Conservation (phyloP, 192 early-diverging fungal species). For the Phlyctochytrium bullatum region DNA sequence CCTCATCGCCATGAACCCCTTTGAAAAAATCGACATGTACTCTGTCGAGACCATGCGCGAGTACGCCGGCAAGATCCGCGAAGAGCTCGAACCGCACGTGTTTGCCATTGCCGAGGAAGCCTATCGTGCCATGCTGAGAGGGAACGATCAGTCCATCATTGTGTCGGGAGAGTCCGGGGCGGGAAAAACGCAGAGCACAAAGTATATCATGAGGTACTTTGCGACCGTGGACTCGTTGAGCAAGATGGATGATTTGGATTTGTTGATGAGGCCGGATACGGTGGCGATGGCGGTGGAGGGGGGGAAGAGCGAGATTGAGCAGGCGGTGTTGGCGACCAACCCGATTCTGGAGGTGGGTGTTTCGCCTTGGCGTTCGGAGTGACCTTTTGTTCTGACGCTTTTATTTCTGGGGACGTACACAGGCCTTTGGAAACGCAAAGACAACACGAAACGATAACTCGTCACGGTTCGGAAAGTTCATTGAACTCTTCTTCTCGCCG, state of each 20-base stretch:
- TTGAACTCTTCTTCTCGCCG: constrained; percentile 53
- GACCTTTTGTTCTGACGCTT: too few relatives aligned
- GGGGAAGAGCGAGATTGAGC: constrained; percentile 29
- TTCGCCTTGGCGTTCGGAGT: too few relatives aligned
- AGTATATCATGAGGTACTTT: constrained; percentile 92
- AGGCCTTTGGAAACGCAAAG: constrained; percentile 90
- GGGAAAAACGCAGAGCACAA: constrained; percentile 88
- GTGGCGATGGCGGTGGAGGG: background rate
- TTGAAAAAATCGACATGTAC: constrained; percentile 75
- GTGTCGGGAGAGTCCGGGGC: constrained; percentile 92
- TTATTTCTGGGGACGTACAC: too few relatives aligned
- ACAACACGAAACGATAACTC: constrained; percentile 94
- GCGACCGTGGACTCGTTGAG: constrained; percentile 32
- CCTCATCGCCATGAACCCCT: constrained; percentile 89
- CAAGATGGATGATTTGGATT: constrained; percentile 20
- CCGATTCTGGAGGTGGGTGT: constrained; percentile 88
- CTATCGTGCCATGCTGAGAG: constrained; percentile 85
- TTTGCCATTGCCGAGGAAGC: constrained; percentile 94
- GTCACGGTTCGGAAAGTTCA: constrained; percentile 92
- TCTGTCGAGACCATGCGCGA: constrained; percentile 75
- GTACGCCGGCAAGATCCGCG: constrained; percentile 80
- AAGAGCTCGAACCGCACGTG: constrained; percentile 85
- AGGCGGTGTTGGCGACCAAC: constrained; percentile 69
- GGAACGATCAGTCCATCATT: constrained; percentile 89
- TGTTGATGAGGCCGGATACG: constrained; percentile 20